Base-by-base conservation (phyloP, 495 filamentous ascomycete species). In the Xylaria castorea region DNA sequence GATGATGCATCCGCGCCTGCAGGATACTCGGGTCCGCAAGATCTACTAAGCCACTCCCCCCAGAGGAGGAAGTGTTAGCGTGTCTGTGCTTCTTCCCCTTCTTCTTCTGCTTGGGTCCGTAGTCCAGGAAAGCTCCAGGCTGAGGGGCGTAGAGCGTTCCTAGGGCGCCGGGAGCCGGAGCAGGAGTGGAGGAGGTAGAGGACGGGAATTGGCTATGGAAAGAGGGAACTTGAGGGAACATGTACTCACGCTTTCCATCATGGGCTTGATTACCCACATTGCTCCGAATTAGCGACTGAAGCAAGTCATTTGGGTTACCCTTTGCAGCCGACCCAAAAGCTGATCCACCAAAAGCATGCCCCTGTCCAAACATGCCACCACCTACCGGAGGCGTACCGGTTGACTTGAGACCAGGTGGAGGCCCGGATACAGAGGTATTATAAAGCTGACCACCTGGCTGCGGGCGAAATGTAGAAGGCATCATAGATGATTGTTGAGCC, bases 11-110 rank as follows among this genome's bases (percentile, higher is more conserved):
- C 87, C 96, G 92, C 83, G 93, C 94, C 87, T 98, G 96, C 88
- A 99, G 91, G 88, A 98, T 97, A 89, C 94, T 97, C 87, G 95
- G 94, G 92, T 97, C 94, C 88, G 92, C 93, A 94, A 97, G 92
- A 95, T 98, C 94, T 88, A 97, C 94, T 94, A 97, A 90, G 89
- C 92, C 94, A 91, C 91, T 90, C 87, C 94, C 94, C 89, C 93
- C 93, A 89, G 93, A 95, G 91, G 94, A 96, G 92, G 94, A 97
- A 95, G 94, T 97, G 93, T 97, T 97, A 96, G 94, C 94, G 92
- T 97, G 94, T 91, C 94, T 97, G 87, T 97, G 94, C 92, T 97
- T 96, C 91, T 97, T 97, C 90, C 93, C 94, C 92, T 97, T 97
- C 93, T 97, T 97, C 93, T 96, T 97, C 90, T 94, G 92, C 91